Evolutionary conservation across 2,329 filamentous ascomycete species (phyloP), one percentile per base, ranked within the genome.

Genomic region (Monosporascus sp.): DNA sequence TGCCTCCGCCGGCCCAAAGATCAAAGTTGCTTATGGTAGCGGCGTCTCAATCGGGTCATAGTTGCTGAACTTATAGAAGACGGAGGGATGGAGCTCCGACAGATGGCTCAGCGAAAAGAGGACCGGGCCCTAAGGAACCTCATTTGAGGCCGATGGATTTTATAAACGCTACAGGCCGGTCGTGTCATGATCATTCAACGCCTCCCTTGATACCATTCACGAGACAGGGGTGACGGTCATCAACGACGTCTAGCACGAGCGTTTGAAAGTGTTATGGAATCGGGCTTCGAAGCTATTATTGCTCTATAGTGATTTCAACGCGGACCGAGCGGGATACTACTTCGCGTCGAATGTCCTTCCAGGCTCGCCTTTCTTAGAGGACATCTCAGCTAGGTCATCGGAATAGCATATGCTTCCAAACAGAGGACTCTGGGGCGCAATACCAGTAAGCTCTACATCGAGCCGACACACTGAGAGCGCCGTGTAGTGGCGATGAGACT

Each of bases 341-440:
- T 68, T 70, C 0, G 81, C 70, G 1, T 81, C 82, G 0, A 77
- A 78, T 25, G 65, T 83, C 75, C 75, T 27, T 85, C 87, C 61
- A 86, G 86, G 0, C 68, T 89, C 11, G 75, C 75, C 7, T 88
- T 89, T 60, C 70, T 87, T 46, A 87, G 84, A 0, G 67, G 68
- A 3, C 75, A 75, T 48, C 89, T 81, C 71, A 79, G 75, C 37
- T 86, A 89, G 65, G 79, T 90, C 58, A 80, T 89, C 53, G 81
- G 80, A 0, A 77, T 84, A 63, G 86, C 84, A 6, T 88, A 85
- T 72, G 84, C 82, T 4, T 88, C 83, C 67, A 86, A 90, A 71
- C 82, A 87, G 70, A 71, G 74, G 57, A 85, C 69, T 18, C 22
- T 24, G 18, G 39, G 24, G 5, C 43, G 49, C 43, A 41, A 47